Base-by-base conservation (phyloP, 305 asterid species). In the Plantago rigida region DNA sequence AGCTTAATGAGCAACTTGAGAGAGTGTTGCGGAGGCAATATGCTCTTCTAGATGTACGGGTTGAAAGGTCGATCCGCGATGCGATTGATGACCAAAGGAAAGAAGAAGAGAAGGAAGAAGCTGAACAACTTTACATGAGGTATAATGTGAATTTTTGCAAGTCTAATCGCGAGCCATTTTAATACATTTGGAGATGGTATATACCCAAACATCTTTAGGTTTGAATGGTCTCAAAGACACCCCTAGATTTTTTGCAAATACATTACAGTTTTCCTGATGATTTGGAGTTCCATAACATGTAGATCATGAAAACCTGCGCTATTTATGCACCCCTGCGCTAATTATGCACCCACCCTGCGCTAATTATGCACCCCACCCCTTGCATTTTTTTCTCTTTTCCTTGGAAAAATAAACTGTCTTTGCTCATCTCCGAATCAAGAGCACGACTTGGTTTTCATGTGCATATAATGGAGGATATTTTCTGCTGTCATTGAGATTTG, bases 1-100 rank as follows among this genome's bases (percentile, higher is more conserved):
- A 88, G 80, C 78, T 88, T 58, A 92, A 92, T 13, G 98, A 92
- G 76, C 81, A 84, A 68, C 98, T 92, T 54, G 95, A 88, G 52
- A 72, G 78, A 73, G 83, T 84, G 62, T 78, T 92, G 71, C 73
- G 60, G 56, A 83, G 85, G 78, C 94, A 92, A 17, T 96, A 92
- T 60, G 86, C 94, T 49, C 85, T 92, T 47, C 22, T 86, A 24
- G 70, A 82, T 28, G 76, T 75, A 59, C 70, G 82, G 62, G 19
- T 53, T 28, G 77, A 82, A 41, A 80, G 76, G 66, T 68, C 90
- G 54, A 69, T 66, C 0, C 75, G 93, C 63, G 68, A 80, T 74
- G 82, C 77, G 41, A 26, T 53, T 62, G 63, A 69, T 42, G 29
- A 70, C 72, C 84, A 70, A 63, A 82, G 60, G 56, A 74, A 72